Percentiles rank a stretch among this genome's conserved stretches.
phyloP scores from a whole-genome alignment of 139 green algal species.

The Picochlorum sp. region DNA sequence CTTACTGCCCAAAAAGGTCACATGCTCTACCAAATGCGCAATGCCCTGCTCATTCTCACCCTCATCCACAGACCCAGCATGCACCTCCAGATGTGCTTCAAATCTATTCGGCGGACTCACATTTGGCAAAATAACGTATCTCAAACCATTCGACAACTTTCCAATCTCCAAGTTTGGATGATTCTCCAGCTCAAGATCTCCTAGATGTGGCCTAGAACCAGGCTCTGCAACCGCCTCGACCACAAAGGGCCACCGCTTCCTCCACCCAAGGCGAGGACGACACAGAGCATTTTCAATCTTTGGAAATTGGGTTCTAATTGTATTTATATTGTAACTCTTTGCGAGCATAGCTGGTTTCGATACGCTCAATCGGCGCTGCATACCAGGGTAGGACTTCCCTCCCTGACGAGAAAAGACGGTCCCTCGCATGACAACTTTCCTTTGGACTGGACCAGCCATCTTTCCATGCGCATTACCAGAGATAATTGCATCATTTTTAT shows the following conservation, averaged over 20 bases:
- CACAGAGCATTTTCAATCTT: not conserved
- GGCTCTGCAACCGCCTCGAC: slow-evolving; percentile 4
- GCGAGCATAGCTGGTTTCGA: too few relatives aligned
- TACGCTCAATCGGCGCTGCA: too few relatives aligned
- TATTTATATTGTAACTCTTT: too few relatives aligned
- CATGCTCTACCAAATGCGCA: slow-evolving; percentile 97
- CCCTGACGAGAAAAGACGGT: too few relatives aligned
- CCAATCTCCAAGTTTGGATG: slow-evolving; percentile 58
- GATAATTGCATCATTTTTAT: too few relatives aligned
- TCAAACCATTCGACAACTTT: slow-evolving; percentile 68
- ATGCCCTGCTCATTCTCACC: slow-evolving; percentile 75
- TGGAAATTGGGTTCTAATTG: too few relatives aligned
- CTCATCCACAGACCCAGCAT: slow-evolving; percentile 70
- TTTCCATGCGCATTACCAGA: too few relatives aligned
- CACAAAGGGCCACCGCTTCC: slow-evolving; percentile 6
- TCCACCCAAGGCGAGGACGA: not conserved
- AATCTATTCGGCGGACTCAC: slow-evolving; percentile 78
- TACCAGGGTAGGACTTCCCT: too few relatives aligned
- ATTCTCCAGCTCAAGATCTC: slow-evolving; percentile 40
- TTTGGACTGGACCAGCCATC: too few relatives aligned
- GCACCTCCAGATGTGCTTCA: slow-evolving; percentile 91
- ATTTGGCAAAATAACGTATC: slow-evolving; percentile 96
- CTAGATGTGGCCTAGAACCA: not conserved
- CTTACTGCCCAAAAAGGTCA: slow-evolving; percentile 93
- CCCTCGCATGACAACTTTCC: too few relatives aligned